Percentiles rank a stretch among this genome's conserved stretches.
phyloP scores from a whole-genome alignment of 1,139 yeast species.

The Torulaspora globosa region DNA sequence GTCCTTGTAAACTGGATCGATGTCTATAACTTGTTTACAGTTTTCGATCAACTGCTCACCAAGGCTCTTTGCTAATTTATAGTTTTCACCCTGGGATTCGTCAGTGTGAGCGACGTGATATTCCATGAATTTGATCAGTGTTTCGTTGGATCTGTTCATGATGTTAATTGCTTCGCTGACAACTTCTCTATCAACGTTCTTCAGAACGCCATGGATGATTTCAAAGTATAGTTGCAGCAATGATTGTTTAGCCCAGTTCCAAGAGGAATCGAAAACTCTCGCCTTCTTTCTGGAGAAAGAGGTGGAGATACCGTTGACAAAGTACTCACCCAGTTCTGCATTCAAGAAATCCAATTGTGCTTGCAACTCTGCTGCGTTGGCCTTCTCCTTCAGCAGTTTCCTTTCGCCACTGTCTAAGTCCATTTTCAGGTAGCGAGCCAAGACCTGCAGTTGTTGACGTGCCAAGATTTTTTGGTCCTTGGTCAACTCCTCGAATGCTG shows the following conservation, averaged over 20 bases:
- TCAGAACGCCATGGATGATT: conserved; percentile 86
- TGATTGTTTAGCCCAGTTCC: conserved; percentile 99
- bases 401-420: conserved; percentile 91
- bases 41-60: conserved; percentile 94
- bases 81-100: conserved; percentile 79
- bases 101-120: conserved; percentile 94
- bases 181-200: conserved; percentile 88
- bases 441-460: conserved; percentile 89
- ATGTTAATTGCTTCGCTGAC: conserved; percentile 94
- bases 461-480: conserved; percentile 88
- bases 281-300: conserved; percentile 89
- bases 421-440: conserved; percentile 89
- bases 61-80: conserved; percentile 79
- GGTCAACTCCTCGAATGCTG: conserved; percentile 90
- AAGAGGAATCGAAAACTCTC: conserved; percentile 92
- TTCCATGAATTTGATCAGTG: conserved; percentile 93
- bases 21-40: conserved; percentile 80
- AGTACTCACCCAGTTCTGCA: conserved; percentile 92
- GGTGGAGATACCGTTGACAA: conserved; percentile 87
- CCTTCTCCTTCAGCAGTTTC: conserved; percentile 79
- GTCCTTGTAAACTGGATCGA: conserved; percentile 91
- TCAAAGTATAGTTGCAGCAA: conserved; percentile 90
- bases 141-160: conserved; percentile 95
- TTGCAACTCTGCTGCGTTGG: conserved; percentile 78
- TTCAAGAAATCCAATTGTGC: conserved; percentile 89